Conservation (phyloP, 768 basidiomycete species). For the Boletus reticuloceps region DNA sequence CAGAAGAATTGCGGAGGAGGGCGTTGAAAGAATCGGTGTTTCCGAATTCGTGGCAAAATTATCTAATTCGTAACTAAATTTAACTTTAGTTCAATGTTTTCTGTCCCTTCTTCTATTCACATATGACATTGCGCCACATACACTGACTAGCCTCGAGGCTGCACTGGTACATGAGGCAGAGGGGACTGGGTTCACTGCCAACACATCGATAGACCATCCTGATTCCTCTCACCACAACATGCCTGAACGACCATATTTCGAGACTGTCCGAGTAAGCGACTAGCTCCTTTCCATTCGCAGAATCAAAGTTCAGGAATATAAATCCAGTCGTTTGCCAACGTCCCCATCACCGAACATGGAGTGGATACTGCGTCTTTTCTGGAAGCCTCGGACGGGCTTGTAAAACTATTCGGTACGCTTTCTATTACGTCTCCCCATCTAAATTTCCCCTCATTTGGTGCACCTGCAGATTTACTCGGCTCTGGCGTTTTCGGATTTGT, state of each 20-base stretch:
- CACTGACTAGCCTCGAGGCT: conserved; percentile 30
- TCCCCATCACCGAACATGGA: conserved; percentile 70
- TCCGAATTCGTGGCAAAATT: conserved; percentile 18
- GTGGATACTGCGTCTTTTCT: conserved; percentile 80
- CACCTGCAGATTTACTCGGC: conserved; percentile 58
- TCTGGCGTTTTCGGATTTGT: conserved; percentile 71
- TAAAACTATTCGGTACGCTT: conserved; percentile 63
- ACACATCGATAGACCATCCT: conserved; percentile 1
- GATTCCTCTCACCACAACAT: conserved; percentile 17
- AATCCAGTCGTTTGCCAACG: conserved; percentile 80
- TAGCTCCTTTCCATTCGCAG: background rate
- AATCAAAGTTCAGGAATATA: conserved; percentile 4
- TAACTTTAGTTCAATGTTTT: conserved; percentile 11
- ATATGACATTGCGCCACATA: conserved; percentile 23
- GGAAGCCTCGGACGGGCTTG: conserved; percentile 85
- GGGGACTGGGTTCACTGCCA: conserved; percentile 7
- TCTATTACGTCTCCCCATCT: conserved; percentile 21
- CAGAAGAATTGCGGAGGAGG: background rate
- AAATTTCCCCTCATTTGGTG: conserved; percentile 11
- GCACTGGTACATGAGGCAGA: conserved; percentile 9
- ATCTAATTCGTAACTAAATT: conserved; percentile 23
- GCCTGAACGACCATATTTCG: conserved; percentile 54
- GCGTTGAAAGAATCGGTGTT: too few relatives aligned
- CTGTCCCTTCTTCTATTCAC: conserved; percentile 11
- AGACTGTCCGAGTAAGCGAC: conserved; percentile 57